phyloP scores from a whole-genome alignment of 1,284 basidiomycete genomes.

The Austroboletus niveus region DNA sequence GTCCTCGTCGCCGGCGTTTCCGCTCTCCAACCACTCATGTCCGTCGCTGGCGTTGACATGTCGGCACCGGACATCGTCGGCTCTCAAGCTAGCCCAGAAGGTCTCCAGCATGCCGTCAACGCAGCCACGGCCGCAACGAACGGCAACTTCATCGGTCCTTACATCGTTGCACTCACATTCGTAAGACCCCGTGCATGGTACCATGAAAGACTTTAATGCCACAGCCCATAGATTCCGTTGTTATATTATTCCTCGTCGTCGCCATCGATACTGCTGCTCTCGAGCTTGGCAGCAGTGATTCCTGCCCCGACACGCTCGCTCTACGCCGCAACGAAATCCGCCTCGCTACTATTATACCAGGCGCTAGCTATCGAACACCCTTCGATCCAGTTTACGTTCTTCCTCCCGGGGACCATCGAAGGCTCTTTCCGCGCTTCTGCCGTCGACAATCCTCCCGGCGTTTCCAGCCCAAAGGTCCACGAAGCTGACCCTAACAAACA shows the following conservation, averaged over 20 bases:
- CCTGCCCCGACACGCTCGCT: slow-evolving; percentile 85
- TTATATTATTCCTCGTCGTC: slow-evolving; percentile 65
- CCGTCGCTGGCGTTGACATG: slow-evolving; percentile 62
- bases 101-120: slow-evolving; percentile 51
- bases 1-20: slow-evolving; percentile 86
- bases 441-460: slow-evolving; percentile 53
- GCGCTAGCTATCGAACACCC: slow-evolving; percentile 79
- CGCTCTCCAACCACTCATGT: slow-evolving; percentile 75
- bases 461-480: slow-evolving; percentile 28
- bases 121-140: slow-evolving; percentile 52
- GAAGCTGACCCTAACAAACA: slow-evolving; percentile 53
- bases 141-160: slow-evolving; percentile 67
- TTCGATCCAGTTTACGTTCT: slow-evolving; percentile 52
- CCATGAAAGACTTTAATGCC: neutral
- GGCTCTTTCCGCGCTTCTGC: slow-evolving; percentile 80
- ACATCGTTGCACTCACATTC: slow-evolving; percentile 63
- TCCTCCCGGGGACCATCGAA: slow-evolving; percentile 65
- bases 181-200: slow-evolving; percentile 40
- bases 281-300: slow-evolving; percentile 77
- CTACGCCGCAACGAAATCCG: slow-evolving; percentile 84
- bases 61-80: slow-evolving; percentile 33
- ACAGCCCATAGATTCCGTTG: slow-evolving; percentile 63
- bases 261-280: slow-evolving; percentile 79
- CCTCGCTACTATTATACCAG: slow-evolving; percentile 77
- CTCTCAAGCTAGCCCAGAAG: slow-evolving; percentile 43